Evolutionary conservation across 331 rosid species (phyloP).

Genomic region (Malus hybrid): DNA sequence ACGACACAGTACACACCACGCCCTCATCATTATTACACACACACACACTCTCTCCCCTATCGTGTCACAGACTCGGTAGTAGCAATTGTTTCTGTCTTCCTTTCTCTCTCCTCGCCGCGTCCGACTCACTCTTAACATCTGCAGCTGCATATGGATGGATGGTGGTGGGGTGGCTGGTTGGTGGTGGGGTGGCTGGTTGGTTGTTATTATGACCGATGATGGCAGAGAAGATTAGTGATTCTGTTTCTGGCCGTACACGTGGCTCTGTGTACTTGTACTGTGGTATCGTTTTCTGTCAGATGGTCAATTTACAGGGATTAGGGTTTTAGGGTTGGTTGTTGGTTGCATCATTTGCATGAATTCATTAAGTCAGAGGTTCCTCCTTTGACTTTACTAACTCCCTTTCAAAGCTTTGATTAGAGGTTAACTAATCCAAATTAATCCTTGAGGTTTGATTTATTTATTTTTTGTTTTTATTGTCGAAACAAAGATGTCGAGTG

Average conservation of each 20-base stretch:
- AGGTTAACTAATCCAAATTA: not conserved
- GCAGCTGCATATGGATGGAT: too few relatives aligned
- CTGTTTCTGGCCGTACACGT: conserved; percentile 6
- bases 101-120: not conserved
- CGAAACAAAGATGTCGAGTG: too few relatives aligned
- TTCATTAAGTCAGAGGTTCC: too few relatives aligned
- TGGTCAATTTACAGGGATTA: not conserved
- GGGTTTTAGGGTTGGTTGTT: conserved; percentile 14
- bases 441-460: too few relatives aligned
- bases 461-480: too few relatives aligned
- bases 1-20: not conserved
- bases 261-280: not conserved
- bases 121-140: not conserved
- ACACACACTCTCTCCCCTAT: not conserved
- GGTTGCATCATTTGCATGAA: not conserved
- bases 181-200: too few relatives aligned
- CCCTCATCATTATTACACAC: not conserved
- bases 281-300: too few relatives aligned
- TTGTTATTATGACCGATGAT: too few relatives aligned
- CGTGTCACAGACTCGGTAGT: not conserved
- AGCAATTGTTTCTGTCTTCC: not conserved
- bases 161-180: too few relatives aligned
- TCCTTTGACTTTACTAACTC: not conserved
- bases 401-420: not conserved
- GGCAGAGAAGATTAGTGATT: not conserved